phyloP scores from a whole-genome alignment of 805 yeast species.

The Zygosaccharomyces bailii region DNA sequence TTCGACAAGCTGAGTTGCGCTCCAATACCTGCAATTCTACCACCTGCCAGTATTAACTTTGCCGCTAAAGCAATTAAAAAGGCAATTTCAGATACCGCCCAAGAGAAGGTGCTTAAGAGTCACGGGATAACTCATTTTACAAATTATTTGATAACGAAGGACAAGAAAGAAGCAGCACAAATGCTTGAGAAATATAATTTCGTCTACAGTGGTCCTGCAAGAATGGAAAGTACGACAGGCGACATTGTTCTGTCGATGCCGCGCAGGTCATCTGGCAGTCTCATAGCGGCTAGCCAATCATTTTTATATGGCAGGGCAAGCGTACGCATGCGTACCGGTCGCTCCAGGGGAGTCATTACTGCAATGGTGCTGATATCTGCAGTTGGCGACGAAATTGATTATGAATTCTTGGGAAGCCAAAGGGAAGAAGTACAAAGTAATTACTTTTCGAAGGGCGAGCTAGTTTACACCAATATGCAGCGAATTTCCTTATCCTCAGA shows the following conservation, averaged over 20 bases:
- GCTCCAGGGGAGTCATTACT: conserved; percentile 74
- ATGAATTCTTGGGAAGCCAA: conserved; percentile 78
- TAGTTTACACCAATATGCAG: conserved; percentile 58
- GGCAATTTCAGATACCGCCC: conserved; percentile 1
- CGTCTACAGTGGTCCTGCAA: conserved; percentile 55
- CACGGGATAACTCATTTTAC: conserved; percentile 31
- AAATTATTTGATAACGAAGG: conserved; percentile 27
- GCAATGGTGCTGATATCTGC: conserved; percentile 80
- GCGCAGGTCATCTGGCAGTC: conserved; percentile 66
- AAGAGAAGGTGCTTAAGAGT: conserved; percentile 14
- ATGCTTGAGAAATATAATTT: conserved; percentile 58
- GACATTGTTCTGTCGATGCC: conserved; percentile 72
- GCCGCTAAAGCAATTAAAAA: conserved; percentile 11
- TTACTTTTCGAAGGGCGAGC: conserved; percentile 71
- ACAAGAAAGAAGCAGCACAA: conserved; percentile 55
- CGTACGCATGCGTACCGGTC: conserved; percentile 67
- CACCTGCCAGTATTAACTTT: conserved; percentile 24
- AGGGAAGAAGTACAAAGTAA: conserved; percentile 68
- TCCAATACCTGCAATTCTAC: conserved; percentile 69
- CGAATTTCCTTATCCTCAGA: conserved; percentile 34
- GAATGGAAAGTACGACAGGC: conserved; percentile 45
- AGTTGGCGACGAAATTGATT: conserved; percentile 89
- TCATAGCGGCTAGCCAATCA: conserved; percentile 70
- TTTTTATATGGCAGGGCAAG: conserved; percentile 81
- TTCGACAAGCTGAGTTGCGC: conserved; percentile 66